Percentiles rank a stretch among this genome's conserved stretches.
These are phyloP conservation scores for Aspergillus haitiensis DNA, from an alignment of 495 filamentous ascomycete genomes.

Conservation along the genomic window DNA sequence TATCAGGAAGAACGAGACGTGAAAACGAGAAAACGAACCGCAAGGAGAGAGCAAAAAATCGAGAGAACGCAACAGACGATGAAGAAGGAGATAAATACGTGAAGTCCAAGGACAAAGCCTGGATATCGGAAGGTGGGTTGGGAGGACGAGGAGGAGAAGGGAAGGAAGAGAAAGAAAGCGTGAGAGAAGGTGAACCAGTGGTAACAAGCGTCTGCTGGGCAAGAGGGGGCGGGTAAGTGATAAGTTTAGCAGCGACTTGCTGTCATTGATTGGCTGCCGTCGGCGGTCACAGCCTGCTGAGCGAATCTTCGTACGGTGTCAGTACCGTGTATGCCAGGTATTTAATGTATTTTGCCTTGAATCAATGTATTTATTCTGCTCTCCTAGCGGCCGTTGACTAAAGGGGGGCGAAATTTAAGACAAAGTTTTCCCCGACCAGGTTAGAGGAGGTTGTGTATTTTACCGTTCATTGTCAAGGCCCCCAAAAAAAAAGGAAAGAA, in stretches of 20 bases:
- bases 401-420: background rate
- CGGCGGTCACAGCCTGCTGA: background rate
- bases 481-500: background rate
- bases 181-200: conserved; percentile 24
- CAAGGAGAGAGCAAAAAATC: background rate
- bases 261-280: conserved; percentile 7
- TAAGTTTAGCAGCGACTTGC: conserved; percentile 8
- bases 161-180: conserved; percentile 34
- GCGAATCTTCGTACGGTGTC: background rate
- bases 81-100: conserved; percentile 19
- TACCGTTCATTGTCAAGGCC: background rate
- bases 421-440: background rate
- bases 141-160: conserved; percentile 23
- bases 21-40: conserved; percentile 8
- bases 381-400: background rate
- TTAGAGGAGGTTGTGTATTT: background rate
- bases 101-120: conserved; percentile 42
- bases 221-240: conserved; percentile 17
- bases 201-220: background rate
- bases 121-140: conserved; percentile 33
- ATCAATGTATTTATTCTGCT: background rate
- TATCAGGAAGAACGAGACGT: conserved; percentile 8
- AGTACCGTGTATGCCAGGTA: background rate
- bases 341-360: background rate
- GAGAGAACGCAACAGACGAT: conserved; percentile 7